phyloP scores from a whole-genome alignment of 805 yeast genomes.

The Saccharomycopsis oosterbeekiorum region DNA sequence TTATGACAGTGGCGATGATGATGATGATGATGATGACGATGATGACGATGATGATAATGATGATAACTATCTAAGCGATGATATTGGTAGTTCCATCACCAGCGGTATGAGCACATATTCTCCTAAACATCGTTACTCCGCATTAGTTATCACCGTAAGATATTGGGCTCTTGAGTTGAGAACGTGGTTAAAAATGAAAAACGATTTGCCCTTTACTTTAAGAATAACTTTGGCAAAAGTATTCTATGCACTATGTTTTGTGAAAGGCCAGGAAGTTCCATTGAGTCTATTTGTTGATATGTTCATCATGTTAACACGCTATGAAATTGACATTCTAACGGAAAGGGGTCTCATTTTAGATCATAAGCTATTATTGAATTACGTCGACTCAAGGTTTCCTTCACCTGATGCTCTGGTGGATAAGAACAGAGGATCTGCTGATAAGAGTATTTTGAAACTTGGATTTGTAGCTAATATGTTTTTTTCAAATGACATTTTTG shows the following conservation, averaged over 20 bases:
- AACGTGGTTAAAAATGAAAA: constrained; percentile 68
- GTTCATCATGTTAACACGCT: constrained; percentile 45
- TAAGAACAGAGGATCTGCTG: constrained; percentile 29
- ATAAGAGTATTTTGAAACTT: constrained; percentile 37
- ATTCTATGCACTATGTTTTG: constrained; percentile 60
- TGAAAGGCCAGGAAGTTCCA: constrained; percentile 61
- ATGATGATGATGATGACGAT: constrained; percentile 32
- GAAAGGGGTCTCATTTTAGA: constrained; percentile 28
- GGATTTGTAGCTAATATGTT: constrained; percentile 47
- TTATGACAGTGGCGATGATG: constrained; percentile 20
- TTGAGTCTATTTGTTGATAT: constrained; percentile 51
- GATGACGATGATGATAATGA: constrained; percentile 23
- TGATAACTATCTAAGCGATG: constrained; percentile 27
- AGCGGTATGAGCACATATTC: constrained; percentile 11
- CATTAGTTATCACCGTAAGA: constrained; percentile 63
- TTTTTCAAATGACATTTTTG: constrained; percentile 36
- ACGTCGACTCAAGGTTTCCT: constrained; percentile 30
- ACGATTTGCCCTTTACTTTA: constrained; percentile 61
- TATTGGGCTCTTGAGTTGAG: constrained; percentile 84
- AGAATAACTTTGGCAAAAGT: constrained; percentile 56
- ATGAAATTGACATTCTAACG: constrained; percentile 25
- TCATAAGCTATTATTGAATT: constrained; percentile 27
- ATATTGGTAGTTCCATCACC: constrained; percentile 23
- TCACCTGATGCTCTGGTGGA: constrained; percentile 41
- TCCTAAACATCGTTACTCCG: constrained; percentile 35